phyloP scores from a whole-genome alignment of 2,329 filamentous ascomycete genomes.

The Cladosporium sp. region DNA sequence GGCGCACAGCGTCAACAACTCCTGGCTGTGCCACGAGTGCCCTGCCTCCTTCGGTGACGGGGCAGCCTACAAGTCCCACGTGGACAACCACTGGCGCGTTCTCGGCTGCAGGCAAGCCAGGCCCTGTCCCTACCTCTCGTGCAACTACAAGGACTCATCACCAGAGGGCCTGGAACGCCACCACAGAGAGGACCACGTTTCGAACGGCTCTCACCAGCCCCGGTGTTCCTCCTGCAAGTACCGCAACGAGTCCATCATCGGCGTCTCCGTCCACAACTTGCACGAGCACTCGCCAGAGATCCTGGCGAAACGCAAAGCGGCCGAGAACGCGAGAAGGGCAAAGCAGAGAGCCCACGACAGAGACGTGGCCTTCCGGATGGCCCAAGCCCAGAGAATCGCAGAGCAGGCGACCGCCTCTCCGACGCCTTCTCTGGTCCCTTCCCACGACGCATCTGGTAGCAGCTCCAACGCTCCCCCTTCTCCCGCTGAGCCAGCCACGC shows the following conservation, averaged over 20 bases:
- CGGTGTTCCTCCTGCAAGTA: neutral
- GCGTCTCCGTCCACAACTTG: neutral
- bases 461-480: too few relatives aligned
- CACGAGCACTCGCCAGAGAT: neutral
- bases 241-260: conserved; percentile 1
- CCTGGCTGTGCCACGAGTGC: conserved; percentile 4
- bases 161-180: neutral
- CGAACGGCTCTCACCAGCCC: neutral
- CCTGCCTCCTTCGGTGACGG: neutral
- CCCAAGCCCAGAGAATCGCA: too few relatives aligned
- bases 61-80: neutral
- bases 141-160: neutral
- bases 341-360: too few relatives aligned
- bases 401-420: too few relatives aligned
- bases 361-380: too few relatives aligned
- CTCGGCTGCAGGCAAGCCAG: neutral
- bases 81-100: neutral
- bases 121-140: neutral
- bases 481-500: too few relatives aligned
- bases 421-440: too few relatives aligned
- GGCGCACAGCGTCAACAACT: neutral
- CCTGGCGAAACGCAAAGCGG: neutral
- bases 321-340: too few relatives aligned
- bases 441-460: too few relatives aligned
- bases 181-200: neutral